A percentile compares a stretch with the other conserved stretches of the same genome.
Conservation (phyloP, 2,329 filamentous ascomycete species). For the Colletotrichum neosansevieriae region DNA sequence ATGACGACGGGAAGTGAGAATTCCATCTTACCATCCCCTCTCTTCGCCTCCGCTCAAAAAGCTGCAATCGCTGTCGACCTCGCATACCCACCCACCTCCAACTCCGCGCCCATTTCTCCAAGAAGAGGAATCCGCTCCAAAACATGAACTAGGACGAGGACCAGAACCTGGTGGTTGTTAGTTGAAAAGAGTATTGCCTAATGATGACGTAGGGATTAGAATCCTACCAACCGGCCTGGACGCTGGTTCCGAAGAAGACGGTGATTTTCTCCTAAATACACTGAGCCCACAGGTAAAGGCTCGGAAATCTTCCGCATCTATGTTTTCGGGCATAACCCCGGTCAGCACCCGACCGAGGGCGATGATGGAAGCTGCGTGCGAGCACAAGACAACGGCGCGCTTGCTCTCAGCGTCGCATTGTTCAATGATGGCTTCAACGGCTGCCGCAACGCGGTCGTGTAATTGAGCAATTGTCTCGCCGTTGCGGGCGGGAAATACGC, state of each 20-base stretch:
- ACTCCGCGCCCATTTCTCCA: constrained; percentile 74
- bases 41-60: constrained; percentile 86
- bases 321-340: constrained; percentile 78
- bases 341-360: constrained; percentile 86
- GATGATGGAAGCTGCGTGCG: constrained; percentile 92
- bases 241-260: constrained; percentile 22
- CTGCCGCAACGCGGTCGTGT: constrained; percentile 81
- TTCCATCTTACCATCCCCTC: constrained; percentile 79
- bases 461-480: constrained; percentile 86
- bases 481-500: constrained; percentile 75
- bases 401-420: constrained; percentile 78
- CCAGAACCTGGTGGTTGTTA: constrained; percentile 39
- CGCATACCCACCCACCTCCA: constrained; percentile 83
- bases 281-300: constrained; percentile 88
- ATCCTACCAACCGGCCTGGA: constrained; percentile 25
- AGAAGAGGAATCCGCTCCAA: constrained; percentile 44
- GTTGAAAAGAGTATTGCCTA: neutral
- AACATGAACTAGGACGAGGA: neutral
- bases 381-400: constrained; percentile 82
- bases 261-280: constrained; percentile 62
- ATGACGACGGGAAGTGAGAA: constrained; percentile 26
- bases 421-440: constrained; percentile 77
- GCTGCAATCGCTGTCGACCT: constrained; percentile 84
- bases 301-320: constrained; percentile 81
- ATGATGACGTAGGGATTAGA: constrained; percentile 36